Evolutionary conservation across 768 basidiomycete species (phyloP).

Genomic region (Gymnopilus dilepis): DNA sequence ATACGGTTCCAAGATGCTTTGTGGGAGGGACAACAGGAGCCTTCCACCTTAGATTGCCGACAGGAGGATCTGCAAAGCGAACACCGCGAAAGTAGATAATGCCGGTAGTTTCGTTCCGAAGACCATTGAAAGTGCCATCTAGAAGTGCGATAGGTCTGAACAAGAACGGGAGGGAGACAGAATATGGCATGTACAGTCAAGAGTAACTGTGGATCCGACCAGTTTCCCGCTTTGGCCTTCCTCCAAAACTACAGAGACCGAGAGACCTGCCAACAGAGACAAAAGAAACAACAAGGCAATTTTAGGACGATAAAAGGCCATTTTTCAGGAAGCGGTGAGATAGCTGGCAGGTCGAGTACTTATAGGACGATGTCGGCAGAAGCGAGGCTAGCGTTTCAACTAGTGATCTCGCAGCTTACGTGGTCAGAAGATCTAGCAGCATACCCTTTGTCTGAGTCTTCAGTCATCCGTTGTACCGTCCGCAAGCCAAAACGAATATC

Average conservation of each 20-base stretch:
- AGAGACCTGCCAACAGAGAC: neutral
- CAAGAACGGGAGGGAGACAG: neutral
- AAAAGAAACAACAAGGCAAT: neutral
- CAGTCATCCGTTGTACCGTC: neutral
- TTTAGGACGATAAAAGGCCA: neutral
- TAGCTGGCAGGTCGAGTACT: neutral
- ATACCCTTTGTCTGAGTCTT: neutral
- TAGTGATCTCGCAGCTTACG: neutral
- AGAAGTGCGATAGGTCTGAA: neutral
- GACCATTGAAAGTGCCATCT: slow-evolving; percentile 47
- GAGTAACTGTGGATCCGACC: slow-evolving; percentile 26
- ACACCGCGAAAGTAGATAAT: slow-evolving; percentile 46
- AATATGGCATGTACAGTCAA: slow-evolving; percentile 28
- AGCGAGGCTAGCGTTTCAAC: neutral
- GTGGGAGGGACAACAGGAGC: slow-evolving; percentile 45
- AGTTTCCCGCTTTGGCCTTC: neutral
- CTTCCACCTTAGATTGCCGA: slow-evolving; percentile 46
- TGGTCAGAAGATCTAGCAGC: neutral
- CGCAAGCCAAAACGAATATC: neutral
- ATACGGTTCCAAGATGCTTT: slow-evolving; percentile 39
- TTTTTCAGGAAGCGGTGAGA: neutral
- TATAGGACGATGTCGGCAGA: neutral
- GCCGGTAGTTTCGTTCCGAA: slow-evolving; percentile 33
- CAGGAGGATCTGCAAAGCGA: slow-evolving; percentile 49
- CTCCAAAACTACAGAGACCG: neutral